phyloP scores from a whole-genome alignment of 2,329 filamentous ascomycete species.

The Botrytis galanthina region DNA sequence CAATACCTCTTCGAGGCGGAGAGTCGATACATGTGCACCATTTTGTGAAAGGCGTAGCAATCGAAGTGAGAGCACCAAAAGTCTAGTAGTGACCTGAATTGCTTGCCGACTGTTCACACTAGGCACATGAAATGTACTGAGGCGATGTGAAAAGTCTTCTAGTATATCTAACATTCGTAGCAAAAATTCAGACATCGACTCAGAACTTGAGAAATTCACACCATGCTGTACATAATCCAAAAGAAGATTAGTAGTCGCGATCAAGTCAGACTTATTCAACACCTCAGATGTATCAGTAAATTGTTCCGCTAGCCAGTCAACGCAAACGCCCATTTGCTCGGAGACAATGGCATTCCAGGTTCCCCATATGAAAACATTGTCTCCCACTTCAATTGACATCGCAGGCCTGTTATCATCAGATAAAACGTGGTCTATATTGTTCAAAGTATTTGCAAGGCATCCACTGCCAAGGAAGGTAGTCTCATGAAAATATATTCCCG shows the following conservation, averaged over 20 bases:
- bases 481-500: slow-evolving; percentile 57
- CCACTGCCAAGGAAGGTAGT: slow-evolving; percentile 59
- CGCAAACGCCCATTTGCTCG: slow-evolving; percentile 59
- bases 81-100: slow-evolving; percentile 28
- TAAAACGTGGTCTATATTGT: slow-evolving; percentile 34
- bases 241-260: slow-evolving; percentile 28
- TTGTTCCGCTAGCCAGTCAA: slow-evolving; percentile 57
- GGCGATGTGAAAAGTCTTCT: slow-evolving; percentile 30
- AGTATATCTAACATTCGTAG: slow-evolving; percentile 35
- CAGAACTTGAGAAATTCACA: slow-evolving; percentile 25
- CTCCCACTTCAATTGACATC: slow-evolving; percentile 48
- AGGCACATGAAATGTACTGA: slow-evolving; percentile 7
- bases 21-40: slow-evolving; percentile 16
- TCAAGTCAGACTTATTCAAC: slow-evolving; percentile 18
- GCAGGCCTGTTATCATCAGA: slow-evolving; percentile 32
- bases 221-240: slow-evolving; percentile 36
- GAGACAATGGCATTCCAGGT: slow-evolving; percentile 57
- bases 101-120: slow-evolving; percentile 2
- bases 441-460: slow-evolving; percentile 41
- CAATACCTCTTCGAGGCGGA: slow-evolving; percentile 51
- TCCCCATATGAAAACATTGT: slow-evolving; percentile 53
- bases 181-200: slow-evolving; percentile 30
- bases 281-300: slow-evolving; percentile 20
- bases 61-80: slow-evolving; percentile 42
- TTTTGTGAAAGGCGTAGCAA: slow-evolving; percentile 45